Evolutionary conservation across 495 filamentous ascomycete genomes (phyloP).

Genomic region (Aspergillus ellipticus): DNA sequence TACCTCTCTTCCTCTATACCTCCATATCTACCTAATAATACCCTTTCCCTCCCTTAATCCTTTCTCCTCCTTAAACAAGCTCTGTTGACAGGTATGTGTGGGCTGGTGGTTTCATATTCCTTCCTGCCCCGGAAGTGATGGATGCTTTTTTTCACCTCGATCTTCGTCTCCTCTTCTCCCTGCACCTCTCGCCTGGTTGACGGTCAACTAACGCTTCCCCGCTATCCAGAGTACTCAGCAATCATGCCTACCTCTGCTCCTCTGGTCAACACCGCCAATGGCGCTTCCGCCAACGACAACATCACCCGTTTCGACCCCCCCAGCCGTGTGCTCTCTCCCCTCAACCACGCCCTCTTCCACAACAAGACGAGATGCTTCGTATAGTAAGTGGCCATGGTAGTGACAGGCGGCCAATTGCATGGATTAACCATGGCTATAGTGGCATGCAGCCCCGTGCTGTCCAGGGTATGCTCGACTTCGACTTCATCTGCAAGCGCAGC

Average conservation of each 20-base stretch:
- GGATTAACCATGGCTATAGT: conserved; percentile 34
- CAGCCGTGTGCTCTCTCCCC: conserved; percentile 85
- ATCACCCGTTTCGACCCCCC: conserved; percentile 94
- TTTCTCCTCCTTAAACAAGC: conserved; percentile 5
- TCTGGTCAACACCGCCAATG: conserved; percentile 37
- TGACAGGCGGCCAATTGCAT: conserved; percentile 6
- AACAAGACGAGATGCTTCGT: conserved; percentile 99
- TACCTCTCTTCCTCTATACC: conserved; percentile 11
- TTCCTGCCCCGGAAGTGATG: background rate
- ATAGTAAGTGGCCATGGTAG: conserved; percentile 57
- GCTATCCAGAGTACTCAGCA: conserved; percentile 18
- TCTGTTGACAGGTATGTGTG: conserved; percentile 24
- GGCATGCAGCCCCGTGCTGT: conserved; percentile 96
- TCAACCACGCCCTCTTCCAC: conserved; percentile 89
- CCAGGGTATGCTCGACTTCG: conserved; percentile 99
- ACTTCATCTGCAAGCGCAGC: conserved; percentile 99
- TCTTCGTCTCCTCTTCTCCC: conserved; percentile 2
- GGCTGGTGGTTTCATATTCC: background rate
- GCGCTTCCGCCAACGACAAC: conserved; percentile 86
- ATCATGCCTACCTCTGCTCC: conserved; percentile 48
- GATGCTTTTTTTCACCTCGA: background rate
- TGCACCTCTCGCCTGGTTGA: background rate
- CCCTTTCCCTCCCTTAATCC: conserved; percentile 10
- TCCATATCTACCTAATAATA: conserved; percentile 21
- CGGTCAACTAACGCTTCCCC: background rate